phyloP scores from a whole-genome alignment of 345 rosid species.

The Euphorbia tirucalli region DNA sequence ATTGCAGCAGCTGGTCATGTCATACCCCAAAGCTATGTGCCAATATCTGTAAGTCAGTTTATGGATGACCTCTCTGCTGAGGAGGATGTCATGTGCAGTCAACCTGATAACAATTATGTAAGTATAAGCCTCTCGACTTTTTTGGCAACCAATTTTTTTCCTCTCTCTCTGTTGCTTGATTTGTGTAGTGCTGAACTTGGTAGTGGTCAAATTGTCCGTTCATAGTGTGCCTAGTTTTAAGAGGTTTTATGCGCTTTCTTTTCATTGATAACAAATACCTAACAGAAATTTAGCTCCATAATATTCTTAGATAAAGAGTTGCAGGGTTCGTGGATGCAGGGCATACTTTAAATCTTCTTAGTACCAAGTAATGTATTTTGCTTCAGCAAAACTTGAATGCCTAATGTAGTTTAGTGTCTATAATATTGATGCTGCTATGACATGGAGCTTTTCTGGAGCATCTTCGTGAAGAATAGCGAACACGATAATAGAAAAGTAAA shows the following conservation, averaged over 20 bases:
- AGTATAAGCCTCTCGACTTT: slow-evolving; percentile 18
- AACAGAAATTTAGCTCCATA: not conserved
- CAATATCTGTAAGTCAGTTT: slow-evolving; percentile 94
- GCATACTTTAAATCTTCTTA: not conserved
- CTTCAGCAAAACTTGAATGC: not conserved
- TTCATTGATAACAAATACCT: not conserved
- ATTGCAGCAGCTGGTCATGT: slow-evolving; percentile 96
- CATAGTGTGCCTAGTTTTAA: not conserved
- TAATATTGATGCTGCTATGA: not conserved
- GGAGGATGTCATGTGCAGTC: slow-evolving; percentile 62
- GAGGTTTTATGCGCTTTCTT: slow-evolving; percentile 1
- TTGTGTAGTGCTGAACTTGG: not conserved
- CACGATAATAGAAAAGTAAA: not conserved
- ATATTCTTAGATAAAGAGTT: not conserved
- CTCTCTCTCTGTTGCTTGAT: not conserved
- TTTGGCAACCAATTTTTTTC: not conserved
- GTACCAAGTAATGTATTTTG: not conserved
- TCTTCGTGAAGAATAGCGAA: not conserved
- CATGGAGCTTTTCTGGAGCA: not conserved
- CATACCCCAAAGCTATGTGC: slow-evolving; percentile 86
- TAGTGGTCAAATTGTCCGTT: not conserved
- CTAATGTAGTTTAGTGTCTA: not conserved
- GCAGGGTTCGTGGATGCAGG: not conserved
- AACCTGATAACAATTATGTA: slow-evolving; percentile 63
- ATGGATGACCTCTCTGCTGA: slow-evolving; percentile 98